phyloP scores from a whole-genome alignment of 2,329 filamentous ascomycete genomes.

The Colletotrichum camelliae region DNA sequence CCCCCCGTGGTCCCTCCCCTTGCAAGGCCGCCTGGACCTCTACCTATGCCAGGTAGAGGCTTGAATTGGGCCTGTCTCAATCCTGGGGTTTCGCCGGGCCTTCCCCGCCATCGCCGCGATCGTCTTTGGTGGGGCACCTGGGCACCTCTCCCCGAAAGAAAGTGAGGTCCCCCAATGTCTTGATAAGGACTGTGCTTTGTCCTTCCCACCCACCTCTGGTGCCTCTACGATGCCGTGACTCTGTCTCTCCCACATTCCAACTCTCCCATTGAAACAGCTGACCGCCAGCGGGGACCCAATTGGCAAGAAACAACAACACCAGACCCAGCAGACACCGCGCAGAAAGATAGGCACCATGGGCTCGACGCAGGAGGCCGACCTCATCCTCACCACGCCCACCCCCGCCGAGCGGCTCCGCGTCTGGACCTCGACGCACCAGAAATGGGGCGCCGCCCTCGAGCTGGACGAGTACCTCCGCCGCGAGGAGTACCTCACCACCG shows the following conservation, averaged over 20 bases:
- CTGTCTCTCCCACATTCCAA: not conserved
- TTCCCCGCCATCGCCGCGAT: slow-evolving; percentile 12
- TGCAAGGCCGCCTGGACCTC: not conserved
- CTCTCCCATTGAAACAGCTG: not conserved
- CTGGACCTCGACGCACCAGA: slow-evolving; percentile 60
- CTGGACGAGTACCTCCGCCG: slow-evolving; percentile 63
- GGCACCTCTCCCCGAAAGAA: not conserved
- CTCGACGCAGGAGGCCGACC: slow-evolving; percentile 22
- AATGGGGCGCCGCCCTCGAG: slow-evolving; percentile 65
- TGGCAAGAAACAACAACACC: not conserved
- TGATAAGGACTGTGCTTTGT: slow-evolving; percentile 16
- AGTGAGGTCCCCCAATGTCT: not conserved
- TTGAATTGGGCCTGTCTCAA: not conserved
- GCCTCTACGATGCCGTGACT: not conserved
- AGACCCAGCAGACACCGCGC: not conserved
- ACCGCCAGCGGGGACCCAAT: not conserved
- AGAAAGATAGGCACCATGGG: slow-evolving; percentile 1
- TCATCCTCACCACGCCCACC: slow-evolving; percentile 62
- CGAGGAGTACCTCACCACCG: slow-evolving; percentile 61
- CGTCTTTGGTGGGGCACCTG: slow-evolving; percentile 1
- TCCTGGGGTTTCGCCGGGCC: slow-evolving; percentile 12
- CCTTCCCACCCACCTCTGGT: not conserved
- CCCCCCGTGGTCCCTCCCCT: not conserved
- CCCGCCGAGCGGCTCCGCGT: slow-evolving; percentile 56
- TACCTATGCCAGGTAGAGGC: not conserved